These are phyloP conservation scores for Coffea canephora DNA, from an alignment of 257 asterid genomes.

Conservation along the genomic window DNA sequence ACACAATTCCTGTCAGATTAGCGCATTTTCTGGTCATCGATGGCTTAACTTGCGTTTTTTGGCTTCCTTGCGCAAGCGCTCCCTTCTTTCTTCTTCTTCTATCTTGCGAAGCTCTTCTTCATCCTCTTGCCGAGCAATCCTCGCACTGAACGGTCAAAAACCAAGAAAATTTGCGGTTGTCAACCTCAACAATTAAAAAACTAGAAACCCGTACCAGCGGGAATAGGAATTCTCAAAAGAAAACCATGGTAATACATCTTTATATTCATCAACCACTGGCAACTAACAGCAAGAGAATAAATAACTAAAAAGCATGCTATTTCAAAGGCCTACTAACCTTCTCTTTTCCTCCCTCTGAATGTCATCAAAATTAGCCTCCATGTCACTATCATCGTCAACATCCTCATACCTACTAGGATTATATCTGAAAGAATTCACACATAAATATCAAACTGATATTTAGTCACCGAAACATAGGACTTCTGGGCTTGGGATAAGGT, in stretches of 20 bases:
- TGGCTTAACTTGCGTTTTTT: slow-evolving; percentile 57
- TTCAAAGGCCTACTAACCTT: slow-evolving; percentile 50
- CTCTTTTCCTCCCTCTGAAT: slow-evolving; percentile 63
- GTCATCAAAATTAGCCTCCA: slow-evolving; percentile 77
- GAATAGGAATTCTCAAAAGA: neutral
- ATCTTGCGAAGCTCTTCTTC: slow-evolving; percentile 64
- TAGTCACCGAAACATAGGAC: neutral
- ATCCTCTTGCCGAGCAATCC: slow-evolving; percentile 63
- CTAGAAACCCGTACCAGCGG: neutral
- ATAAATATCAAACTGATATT: neutral
- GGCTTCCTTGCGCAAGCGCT: slow-evolving; percentile 45
- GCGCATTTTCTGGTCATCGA: slow-evolving; percentile 12
- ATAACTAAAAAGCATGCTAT: neutral
- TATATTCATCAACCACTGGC: neutral
- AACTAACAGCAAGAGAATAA: neutral
- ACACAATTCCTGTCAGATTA: neutral
- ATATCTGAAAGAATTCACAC: slow-evolving; percentile 46
- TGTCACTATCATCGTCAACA: slow-evolving; percentile 67
- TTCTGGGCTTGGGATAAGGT: too few relatives aligned
- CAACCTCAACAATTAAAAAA: neutral
- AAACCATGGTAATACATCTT: neutral
- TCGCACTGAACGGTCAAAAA: slow-evolving; percentile 45
- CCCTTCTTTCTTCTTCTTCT: slow-evolving; percentile 78
- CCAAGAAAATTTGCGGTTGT: neutral
- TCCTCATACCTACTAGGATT: slow-evolving; percentile 53